Evolutionary conservation across 495 filamentous ascomycete genomes (phyloP), one percentile per base, ranked within the genome.

Genomic region (Trichodelitschia bisporula): DNA sequence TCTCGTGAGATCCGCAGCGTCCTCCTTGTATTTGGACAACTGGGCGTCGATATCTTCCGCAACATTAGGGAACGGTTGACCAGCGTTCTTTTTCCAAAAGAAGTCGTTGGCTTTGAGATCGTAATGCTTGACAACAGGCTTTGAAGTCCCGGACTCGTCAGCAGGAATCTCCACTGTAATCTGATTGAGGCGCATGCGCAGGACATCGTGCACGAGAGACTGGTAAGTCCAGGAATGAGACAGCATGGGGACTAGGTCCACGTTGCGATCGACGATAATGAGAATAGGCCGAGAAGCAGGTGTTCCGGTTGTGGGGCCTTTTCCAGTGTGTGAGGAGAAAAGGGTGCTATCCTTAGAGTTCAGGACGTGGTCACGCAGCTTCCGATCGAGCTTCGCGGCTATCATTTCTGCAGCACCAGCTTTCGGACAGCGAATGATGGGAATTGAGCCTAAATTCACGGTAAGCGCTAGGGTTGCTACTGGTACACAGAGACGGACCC

Each of bases 141-240:
- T 79, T 11, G 59, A 55, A 1, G 77, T 68, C 34, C 77, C 70
- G 18, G 57, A 54, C 33, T 86, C 74, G 34, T 92, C 84, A 11
- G 68, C 56, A 3, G 71, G 62, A 2, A 69, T 70, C 40, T 92
- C 80, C 24, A 99, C 66, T 3, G 80, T 93, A 44, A 99, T 93
- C n/a, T 82, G 73, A 40, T 95, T 99, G 28, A 95, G 62, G 37
- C 72, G 74, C 78, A 90, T 89, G 23, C 75, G 68, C 34, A 95
- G 68, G 4, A 99, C 74, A 52, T 99, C 89, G 38, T 91, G 74
- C 18, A 93, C 80, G 12, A 99, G 62, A 1, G 82, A 91, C 45
- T 95, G 86, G 44, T 99, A 99, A 3, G 82, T 93, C 86, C 86
- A 99, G 1, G 83, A 92, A 52, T 99, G 86, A 15, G 83, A 92